Conservation (phyloP, 169 alveolate genomes). For the Perkinsus marinus region DNA sequence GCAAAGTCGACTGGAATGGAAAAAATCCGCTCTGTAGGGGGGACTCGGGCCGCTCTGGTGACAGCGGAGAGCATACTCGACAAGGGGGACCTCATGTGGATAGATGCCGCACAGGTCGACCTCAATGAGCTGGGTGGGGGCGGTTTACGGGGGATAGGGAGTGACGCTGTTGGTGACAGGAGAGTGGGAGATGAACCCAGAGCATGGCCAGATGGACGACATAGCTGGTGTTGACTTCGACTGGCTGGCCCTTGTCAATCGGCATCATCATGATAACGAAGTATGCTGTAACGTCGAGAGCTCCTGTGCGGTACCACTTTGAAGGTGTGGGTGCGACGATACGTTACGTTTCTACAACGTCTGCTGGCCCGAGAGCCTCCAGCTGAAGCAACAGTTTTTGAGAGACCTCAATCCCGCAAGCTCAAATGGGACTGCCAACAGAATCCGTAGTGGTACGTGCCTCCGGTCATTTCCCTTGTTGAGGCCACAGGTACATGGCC, state of each 20-base stretch:
- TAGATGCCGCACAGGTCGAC: not conserved
- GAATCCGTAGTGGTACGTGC: not conserved
- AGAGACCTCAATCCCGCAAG: not conserved
- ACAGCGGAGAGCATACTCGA: not conserved
- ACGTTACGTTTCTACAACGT: not conserved
- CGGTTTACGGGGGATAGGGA: too few relatives aligned
- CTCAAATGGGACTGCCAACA: not conserved
- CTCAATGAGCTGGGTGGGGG: not conserved
- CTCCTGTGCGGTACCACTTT: not conserved
- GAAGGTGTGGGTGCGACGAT: not conserved
- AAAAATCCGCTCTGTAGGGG: too few relatives aligned
- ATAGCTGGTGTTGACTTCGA: not conserved
- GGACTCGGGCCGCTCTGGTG: not conserved
- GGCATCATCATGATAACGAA: not conserved
- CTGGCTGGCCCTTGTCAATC: not conserved
- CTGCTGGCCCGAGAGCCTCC: not conserved
- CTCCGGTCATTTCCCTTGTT: not conserved
- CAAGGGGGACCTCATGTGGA: not conserved
- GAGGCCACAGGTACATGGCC: not conserved
- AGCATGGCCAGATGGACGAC: not conserved
- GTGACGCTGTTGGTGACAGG: too few relatives aligned
- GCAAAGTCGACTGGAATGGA: not conserved
- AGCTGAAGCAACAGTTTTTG: not conserved
- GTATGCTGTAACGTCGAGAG: not conserved
- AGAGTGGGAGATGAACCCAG: not conserved